Evolutionary conservation across 2,329 filamentous ascomycete genomes (phyloP).

Genomic region (Coniochaeta sp.): DNA sequence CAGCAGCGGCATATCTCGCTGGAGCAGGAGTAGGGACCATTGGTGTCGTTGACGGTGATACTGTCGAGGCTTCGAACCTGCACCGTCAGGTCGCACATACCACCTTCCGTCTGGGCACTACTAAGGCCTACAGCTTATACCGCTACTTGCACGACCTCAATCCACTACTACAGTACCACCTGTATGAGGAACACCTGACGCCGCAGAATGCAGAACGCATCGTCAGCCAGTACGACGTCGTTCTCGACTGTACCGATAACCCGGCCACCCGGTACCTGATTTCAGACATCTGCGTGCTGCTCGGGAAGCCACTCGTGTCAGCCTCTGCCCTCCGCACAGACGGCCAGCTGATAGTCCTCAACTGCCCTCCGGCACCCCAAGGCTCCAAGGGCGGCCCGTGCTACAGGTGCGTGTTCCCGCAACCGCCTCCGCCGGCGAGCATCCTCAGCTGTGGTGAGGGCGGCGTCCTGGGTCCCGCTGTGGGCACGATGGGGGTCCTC

Average conservation of each 20-base stretch:
- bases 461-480: constrained; percentile 85
- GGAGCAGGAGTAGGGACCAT: constrained; percentile 80
- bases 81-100: constrained; percentile 86
- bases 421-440: constrained; percentile 74
- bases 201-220: constrained; percentile 61
- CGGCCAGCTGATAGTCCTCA: constrained; percentile 83
- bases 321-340: constrained; percentile 85
- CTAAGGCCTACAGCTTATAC: constrained; percentile 74
- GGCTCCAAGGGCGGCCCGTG: constrained; percentile 69
- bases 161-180: constrained; percentile 56
- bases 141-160: constrained; percentile 57
- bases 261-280: constrained; percentile 88
- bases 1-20: constrained; percentile 85
- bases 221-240: constrained; percentile 66
- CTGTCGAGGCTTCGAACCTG: constrained; percentile 82
- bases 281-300: constrained; percentile 78
- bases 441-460: constrained; percentile 87
- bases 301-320: constrained; percentile 74
- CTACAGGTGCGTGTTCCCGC: constrained; percentile 89
- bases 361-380: constrained; percentile 61
- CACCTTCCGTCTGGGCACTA: constrained; percentile 60
- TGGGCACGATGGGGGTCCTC: constrained; percentile 86
- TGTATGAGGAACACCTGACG: constrained; percentile 58
- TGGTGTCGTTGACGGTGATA: constrained; percentile 81
- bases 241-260: constrained; percentile 94